Conservation (phyloP, 768 basidiomycete species). For the Psilocybe tampanensis region DNA sequence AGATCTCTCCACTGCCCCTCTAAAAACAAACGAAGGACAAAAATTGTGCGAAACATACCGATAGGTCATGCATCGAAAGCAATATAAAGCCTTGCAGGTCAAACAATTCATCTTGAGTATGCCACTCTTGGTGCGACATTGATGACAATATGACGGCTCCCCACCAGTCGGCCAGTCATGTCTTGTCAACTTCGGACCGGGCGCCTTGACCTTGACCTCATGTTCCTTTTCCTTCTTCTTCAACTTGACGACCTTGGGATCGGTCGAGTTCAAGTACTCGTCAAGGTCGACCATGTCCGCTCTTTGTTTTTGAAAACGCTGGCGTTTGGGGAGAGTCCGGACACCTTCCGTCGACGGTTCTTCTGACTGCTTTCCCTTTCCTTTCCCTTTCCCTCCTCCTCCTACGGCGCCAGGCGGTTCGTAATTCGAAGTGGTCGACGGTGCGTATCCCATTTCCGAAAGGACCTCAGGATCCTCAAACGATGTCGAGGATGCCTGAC, state of each 20-base stretch:
- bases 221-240: too few relatives aligned
- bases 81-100: conserved; percentile 17
- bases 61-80: conserved; percentile 13
- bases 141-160: conserved; percentile 11
- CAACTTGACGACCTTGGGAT: too few relatives aligned
- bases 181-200: not conserved
- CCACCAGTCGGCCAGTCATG: not conserved
- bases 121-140: conserved; percentile 13
- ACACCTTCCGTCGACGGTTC: not conserved
- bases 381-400: too few relatives aligned
- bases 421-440: not conserved
- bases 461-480: not conserved
- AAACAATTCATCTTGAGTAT: conserved; percentile 19
- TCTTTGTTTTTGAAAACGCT: not conserved
- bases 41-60: conserved; percentile 20
- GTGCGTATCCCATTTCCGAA: not conserved
- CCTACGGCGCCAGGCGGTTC: not conserved
- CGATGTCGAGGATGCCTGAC: not conserved
- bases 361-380: not conserved
- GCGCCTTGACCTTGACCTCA: not conserved
- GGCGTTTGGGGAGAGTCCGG: not conserved
- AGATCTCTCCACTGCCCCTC: too few relatives aligned
- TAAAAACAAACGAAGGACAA: not conserved
- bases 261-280: not conserved
- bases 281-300: not conserved